phyloP scores from a whole-genome alignment of 805 yeast species.

The Huiozyma sinensis region DNA sequence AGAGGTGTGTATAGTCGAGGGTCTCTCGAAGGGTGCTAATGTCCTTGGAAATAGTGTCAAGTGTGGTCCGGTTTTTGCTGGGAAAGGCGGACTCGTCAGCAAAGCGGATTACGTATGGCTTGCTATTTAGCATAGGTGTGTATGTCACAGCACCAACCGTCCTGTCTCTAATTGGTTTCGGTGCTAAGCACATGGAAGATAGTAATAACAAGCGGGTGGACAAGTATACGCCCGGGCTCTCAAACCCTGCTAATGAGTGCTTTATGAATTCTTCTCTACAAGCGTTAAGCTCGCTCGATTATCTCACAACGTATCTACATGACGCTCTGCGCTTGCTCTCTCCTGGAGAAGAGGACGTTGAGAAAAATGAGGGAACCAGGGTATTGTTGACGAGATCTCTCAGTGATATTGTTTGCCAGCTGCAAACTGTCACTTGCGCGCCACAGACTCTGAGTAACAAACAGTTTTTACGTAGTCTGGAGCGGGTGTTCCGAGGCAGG shows the following conservation, averaged over 20 bases:
- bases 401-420: constrained; percentile 38
- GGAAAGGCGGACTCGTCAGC: neutral
- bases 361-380: neutral
- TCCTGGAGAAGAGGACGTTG: neutral
- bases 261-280: constrained; percentile 87
- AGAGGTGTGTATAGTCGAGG: too few relatives aligned
- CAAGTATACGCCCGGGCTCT: constrained; percentile 68
- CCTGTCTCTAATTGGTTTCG: constrained; percentile 9
- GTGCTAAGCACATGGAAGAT: constrained; percentile 16
- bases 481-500: constrained; percentile 57
- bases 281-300: constrained; percentile 56
- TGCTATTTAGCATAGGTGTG: constrained; percentile 7
- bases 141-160: constrained; percentile 14
- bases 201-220: constrained; percentile 42
- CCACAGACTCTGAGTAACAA: constrained; percentile 58
- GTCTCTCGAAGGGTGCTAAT: too few relatives aligned
- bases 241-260: constrained; percentile 79
- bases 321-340: constrained; percentile 22
- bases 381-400: constrained; percentile 11
- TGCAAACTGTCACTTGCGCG: constrained; percentile 52
- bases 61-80: too few relatives aligned
- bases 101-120: constrained; percentile 14
- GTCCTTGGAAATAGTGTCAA: too few relatives aligned
- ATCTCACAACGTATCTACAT: constrained; percentile 46
- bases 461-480: constrained; percentile 67